phyloP scores from a whole-genome alignment of 2,329 filamentous ascomycete genomes.

The Venturia effusa region DNA sequence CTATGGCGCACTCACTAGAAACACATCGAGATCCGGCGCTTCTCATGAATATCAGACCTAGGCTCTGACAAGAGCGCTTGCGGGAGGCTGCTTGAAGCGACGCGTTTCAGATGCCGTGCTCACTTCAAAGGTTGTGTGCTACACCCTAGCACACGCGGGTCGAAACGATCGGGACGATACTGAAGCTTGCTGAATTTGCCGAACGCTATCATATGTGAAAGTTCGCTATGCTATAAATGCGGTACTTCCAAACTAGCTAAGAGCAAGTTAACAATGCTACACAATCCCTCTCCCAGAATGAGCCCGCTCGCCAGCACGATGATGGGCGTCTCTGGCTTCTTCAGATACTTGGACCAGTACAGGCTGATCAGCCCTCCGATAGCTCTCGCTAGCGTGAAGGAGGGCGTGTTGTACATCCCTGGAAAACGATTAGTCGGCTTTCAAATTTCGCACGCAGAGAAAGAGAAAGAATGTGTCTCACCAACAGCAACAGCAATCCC shows the following conservation, averaged over 20 bases:
- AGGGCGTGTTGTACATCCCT: slow-evolving; percentile 97
- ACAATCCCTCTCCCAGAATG: slow-evolving; percentile 82
- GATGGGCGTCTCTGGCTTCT: slow-evolving; percentile 57
- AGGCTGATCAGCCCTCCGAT: slow-evolving; percentile 67
- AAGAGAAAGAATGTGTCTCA: slow-evolving; percentile 29
- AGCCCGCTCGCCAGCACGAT: slow-evolving; percentile 86
- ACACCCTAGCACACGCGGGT: background rate
- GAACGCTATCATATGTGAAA: background rate
- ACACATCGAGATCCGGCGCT: too few relatives aligned
- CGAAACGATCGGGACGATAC: background rate
- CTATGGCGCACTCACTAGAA: too few relatives aligned
- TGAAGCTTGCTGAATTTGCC: background rate
- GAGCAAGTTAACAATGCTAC: slow-evolving; percentile 82
- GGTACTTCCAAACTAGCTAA: slow-evolving; percentile 69
- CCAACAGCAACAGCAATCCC: slow-evolving; percentile 93
- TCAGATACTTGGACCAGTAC: slow-evolving; percentile 57
- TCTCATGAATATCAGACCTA: background rate
- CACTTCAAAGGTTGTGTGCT: background rate
- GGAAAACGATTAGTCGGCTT: slow-evolving; percentile 12
- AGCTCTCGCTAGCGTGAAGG: slow-evolving; percentile 82
- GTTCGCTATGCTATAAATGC: slow-evolving; percentile 45
- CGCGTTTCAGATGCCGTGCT: background rate
- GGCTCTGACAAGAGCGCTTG: too few relatives aligned
- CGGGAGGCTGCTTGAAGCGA: background rate
- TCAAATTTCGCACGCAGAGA: background rate